Base-by-base conservation (phyloP, 257 asterid species). In the Parsonsia alboflavescens region DNA sequence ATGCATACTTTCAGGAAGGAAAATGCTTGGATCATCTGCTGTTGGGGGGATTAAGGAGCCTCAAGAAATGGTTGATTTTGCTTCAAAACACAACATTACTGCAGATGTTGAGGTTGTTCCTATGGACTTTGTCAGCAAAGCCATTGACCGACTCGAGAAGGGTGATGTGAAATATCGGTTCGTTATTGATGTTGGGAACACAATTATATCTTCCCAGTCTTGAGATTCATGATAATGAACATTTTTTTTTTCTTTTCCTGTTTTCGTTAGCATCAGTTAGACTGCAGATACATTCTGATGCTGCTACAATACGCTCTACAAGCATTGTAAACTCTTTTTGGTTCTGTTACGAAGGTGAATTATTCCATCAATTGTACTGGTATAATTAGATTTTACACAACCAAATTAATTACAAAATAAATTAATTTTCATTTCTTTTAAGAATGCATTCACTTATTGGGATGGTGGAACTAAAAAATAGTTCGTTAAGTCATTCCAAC, bases 51-150 rank as follows among this genome's bases (percentile, higher is more conserved):
- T 41, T 0, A 76, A 76, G 65, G 75, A 76, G 28, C 70, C 75
- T 19, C 80, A 59, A 50, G 75, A 76, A 61, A 70, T 76, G 80
- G 39, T 76, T 6, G 71, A 76, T 59, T 76, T 76, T 48, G 80
- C 80, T 46, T 75, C 80, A 70, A 59, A 76, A n/a, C 71, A 76
- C 64, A 59, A 69, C 56, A 54, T 71, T 30, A 54, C 65, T 2
- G 53, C 75, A 10, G 66, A 71, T 54, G 49, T 71, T n/a, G 75
- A 54, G 7, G 66, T 71, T 19, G 45, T 71, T 54, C 30, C 66
- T 0, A 54, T 71, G 75, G 30, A 54, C 53, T 71, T 54, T 10
- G 75, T 71, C 53, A 71, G 53, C 30, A 71, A 71, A 53, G 65
- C 75, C 16, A 53, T 71, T 52, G 66, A 53, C 8, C 65, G 75